Base-by-base conservation (phyloP, 1,139 yeast species). In the Arxiozyma slooffiae region DNA sequence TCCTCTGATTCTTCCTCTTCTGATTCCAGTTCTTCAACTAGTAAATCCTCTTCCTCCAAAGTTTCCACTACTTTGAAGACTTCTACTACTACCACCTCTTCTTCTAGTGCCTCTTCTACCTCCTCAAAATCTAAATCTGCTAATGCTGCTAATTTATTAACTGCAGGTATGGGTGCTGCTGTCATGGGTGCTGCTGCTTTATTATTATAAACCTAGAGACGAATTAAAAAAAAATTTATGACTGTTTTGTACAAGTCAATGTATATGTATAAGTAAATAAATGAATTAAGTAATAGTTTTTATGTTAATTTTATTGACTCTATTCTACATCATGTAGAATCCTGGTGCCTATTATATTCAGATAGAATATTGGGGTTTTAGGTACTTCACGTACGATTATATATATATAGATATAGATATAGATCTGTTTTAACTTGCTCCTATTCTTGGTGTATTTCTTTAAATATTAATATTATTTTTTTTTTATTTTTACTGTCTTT, bases 151-250 rank as follows among this genome's bases (percentile, higher is more conserved):
- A 45, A 48, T 45, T 38, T 44, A 38, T 48, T 47, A 26, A 34
- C 47, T 44, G 49, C 56, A 30, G 58, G 57, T 50, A 50, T 57
- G 49, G 59, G 59, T 51, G 53, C 57, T 40, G 53, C 46, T 39
- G 50, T 50, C 23, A 54, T 52, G 24, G 58, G 57, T 54, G 55
- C 57, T 46, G 53, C 51, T 24, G 60, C 58, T 44, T 50, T 56
- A 49, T 50, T 56, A 50, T 53, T 56, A 50, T 56, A 52, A 11
- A 11, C 11, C n/a, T 30, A 30, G 54, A 42, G 34, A 41, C 40
- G 42, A 22, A 40, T 22, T 30, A 24, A 44, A 24, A 38, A n/a
- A n/a, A 14, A 30, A 30, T 30, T 14, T 11, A 30, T 5, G 30
- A 7, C 30, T 30, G 36, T 4, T 30, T 6, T 30, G 11, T 30